Conservation (phyloP, 306 rosid genomes). For the Quercus ilex region DNA sequence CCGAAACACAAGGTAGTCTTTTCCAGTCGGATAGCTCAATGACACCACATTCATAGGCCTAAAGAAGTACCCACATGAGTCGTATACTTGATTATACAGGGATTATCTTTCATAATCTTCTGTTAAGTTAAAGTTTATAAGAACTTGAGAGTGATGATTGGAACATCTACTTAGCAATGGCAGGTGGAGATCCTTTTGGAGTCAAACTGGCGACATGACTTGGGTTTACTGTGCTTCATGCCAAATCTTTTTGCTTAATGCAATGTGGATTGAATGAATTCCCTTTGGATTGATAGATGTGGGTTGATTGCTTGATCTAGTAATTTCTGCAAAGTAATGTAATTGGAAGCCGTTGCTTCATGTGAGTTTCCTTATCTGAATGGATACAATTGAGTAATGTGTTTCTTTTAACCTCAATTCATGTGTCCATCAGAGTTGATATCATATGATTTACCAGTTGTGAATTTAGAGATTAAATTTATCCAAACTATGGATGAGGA, state of each 20-base stretch:
- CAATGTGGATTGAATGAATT: conserved; percentile 6
- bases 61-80: not conserved
- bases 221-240: not conserved
- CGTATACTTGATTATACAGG: not conserved
- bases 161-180: not conserved
- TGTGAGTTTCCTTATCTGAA: not conserved
- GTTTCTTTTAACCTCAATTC: not conserved
- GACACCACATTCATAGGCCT: conserved; percentile 29
- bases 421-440: not conserved
- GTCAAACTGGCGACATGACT: not conserved
- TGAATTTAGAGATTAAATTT: not conserved
- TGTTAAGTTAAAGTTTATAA: not conserved
- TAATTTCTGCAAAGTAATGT: not conserved
- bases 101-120: not conserved
- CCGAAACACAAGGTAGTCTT: conserved; percentile 50
- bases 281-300: conserved; percentile 11
- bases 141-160: not conserved
- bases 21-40: conserved; percentile 41
- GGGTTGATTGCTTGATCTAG: conserved; percentile 15
- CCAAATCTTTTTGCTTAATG: not conserved
- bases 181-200: not conserved
- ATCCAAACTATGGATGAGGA: too few relatives aligned
- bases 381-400: not conserved
- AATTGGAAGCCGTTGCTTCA: not conserved
- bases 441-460: not conserved